These are phyloP conservation scores for Kwoniella dendrophila DNA, from an alignment of 768 basidiomycete genomes.

Conservation along the genomic window DNA sequence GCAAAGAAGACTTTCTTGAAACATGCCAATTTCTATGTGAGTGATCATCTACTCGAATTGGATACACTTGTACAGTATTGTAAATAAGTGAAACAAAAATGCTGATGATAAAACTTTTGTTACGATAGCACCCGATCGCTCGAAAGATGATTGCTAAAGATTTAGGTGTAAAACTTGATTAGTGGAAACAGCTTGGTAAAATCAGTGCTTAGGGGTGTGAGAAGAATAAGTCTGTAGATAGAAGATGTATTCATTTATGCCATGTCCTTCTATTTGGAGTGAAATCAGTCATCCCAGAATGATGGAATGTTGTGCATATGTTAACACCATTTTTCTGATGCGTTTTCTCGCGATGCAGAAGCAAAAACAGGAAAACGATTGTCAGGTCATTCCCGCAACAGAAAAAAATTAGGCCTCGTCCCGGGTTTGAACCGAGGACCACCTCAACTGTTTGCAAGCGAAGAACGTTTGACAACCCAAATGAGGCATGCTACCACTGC, in stretches of 20 bases:
- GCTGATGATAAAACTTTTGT: constrained; percentile 4
- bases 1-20: constrained; percentile 56
- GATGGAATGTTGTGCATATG: no score
- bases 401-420: neutral
- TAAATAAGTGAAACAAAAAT: no score
- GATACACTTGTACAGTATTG: no score
- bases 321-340: neutral
- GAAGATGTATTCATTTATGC: no score
- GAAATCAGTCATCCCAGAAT: no score
- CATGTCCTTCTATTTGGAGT: no score
- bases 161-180: constrained; percentile 38
- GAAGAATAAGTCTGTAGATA: no score
- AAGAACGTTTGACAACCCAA: constrained; percentile 2
- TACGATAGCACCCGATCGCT: constrained; percentile 54
- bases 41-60: constrained; percentile 8
- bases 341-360: neutral
- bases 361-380: neutral
- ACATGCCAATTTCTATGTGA: constrained; percentile 53
- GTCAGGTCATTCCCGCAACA: neutral
- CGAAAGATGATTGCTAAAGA: constrained; percentile 54
- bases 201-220: no score
- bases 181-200: no score
- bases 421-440: constrained; percentile 14
- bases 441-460: neutral
- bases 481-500: constrained; percentile 17